phyloP scores from a whole-genome alignment of 495 filamentous ascomycete species.

The Penicillium cinerascens region DNA sequence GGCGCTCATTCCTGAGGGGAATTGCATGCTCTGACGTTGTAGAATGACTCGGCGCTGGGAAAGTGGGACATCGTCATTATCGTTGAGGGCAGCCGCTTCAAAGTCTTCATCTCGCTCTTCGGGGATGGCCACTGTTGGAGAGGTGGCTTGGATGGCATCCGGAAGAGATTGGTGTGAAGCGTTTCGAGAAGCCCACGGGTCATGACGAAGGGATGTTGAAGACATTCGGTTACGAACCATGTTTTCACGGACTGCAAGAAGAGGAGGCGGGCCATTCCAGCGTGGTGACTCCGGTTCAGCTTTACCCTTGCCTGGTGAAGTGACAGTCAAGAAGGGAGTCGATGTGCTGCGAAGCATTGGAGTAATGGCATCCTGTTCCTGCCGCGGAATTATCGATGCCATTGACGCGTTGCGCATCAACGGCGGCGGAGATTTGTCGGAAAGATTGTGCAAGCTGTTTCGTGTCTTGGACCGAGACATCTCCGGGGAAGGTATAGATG shows the following conservation, averaged over 20 bases:
- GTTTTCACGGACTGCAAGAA: slow-evolving; percentile 42
- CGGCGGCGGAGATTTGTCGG: slow-evolving; percentile 16
- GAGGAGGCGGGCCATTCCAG: slow-evolving; percentile 36
- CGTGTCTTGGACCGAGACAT: slow-evolving; percentile 6
- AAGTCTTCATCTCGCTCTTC: slow-evolving; percentile 32
- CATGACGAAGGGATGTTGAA: slow-evolving; percentile 36
- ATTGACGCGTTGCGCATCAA: background rate
- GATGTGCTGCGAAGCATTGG: slow-evolving; percentile 40
- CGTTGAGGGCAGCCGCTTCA: background rate
- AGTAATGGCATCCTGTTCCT: slow-evolving; percentile 3
- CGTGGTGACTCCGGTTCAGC: slow-evolving; percentile 15
- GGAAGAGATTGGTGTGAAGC: slow-evolving; percentile 27
- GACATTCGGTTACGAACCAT: slow-evolving; percentile 38
- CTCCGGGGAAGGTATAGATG: slow-evolving; percentile 6
- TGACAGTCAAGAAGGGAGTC: slow-evolving; percentile 37
- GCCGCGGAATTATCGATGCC: background rate
- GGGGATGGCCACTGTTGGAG: slow-evolving; percentile 17
- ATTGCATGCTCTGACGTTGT: slow-evolving; percentile 34
- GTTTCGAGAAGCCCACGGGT: slow-evolving; percentile 32
- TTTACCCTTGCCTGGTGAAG: slow-evolving; percentile 20
- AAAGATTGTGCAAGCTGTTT: slow-evolving; percentile 7
- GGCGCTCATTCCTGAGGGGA: slow-evolving; percentile 10
- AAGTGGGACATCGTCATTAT: slow-evolving; percentile 67
- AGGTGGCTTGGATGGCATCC: slow-evolving; percentile 14
- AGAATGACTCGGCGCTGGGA: slow-evolving; percentile 59